Evolutionary conservation across 306 rosid species (phyloP), one percentile per base, ranked within the genome.

Genomic region (Ormosia semicastrata): DNA sequence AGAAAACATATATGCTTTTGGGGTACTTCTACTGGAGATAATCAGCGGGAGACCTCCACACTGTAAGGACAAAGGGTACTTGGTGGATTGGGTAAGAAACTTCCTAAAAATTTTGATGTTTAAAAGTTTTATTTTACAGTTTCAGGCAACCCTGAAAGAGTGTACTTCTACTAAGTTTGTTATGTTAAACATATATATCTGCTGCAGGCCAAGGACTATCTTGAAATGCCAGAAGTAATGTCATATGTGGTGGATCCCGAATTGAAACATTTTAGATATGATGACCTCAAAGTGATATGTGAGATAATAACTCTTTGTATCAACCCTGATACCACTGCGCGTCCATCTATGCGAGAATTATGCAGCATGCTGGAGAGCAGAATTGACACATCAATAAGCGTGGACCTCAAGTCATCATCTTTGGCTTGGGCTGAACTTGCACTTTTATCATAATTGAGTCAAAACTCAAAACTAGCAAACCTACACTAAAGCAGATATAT

Each of bases 351-450:
- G 97, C 78, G 76, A 66, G 97, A 93, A 78, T 11, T 93, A 47
- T 91, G 91, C 44, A 68, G 74, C 81, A 88, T 89, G 88, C 79
- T 96, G 83, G 98, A 96, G 93, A 87, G 86, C 88, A 81, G 82
- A 87, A 96, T 96, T 4, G 98, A 96, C 91, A 92, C 96, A n/a
- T 87, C 98, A 7, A 78, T 86, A 49, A 89, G 92, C 3, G 39
- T 88, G 40, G 99, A 94, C 75, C 85, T 94, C 71, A 96, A 87
- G 87, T 79, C 98, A 2, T 92, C 99, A 73, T 92, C 97, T 77
- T 69, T 96, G 85, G 99, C 99, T 32, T 96, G 99, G 99, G 99
- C 98, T 41, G 98, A 96, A 71, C 97, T 93, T 84, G 98, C 94
- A 37, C 98, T 96, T 78, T 87, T 85, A 76, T 89, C 99, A 14